A percentile compares a stretch with the other conserved stretches of the same genome.
phyloP scores from a whole-genome alignment of 2,329 filamentous ascomycete genomes.

The Didymosphaeria variabile region DNA sequence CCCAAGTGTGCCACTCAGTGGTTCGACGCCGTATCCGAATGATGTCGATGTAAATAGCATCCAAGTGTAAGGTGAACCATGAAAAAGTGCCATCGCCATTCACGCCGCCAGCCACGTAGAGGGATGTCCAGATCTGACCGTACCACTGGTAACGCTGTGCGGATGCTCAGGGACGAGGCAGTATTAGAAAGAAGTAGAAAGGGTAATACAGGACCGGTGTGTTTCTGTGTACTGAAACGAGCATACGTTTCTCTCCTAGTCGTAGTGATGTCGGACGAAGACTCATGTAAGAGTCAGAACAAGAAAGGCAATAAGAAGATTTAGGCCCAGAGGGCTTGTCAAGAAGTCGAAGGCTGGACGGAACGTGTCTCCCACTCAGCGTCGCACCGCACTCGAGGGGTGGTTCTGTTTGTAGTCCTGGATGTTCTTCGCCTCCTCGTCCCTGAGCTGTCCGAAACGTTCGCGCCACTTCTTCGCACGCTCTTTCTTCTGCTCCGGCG shows the following conservation, averaged over 20 bases:
- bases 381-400: constrained; percentile 20
- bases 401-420: constrained; percentile 34
- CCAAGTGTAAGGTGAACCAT: constrained; percentile 8
- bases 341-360: neutral
- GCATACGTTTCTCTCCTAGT: constrained; percentile 7
- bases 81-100: constrained; percentile 5
- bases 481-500: constrained; percentile 47
- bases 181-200: constrained; percentile 11
- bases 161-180: constrained; percentile 7
- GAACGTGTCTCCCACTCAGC: neutral
- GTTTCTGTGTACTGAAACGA: neutral
- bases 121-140: constrained; percentile 5
- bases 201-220: neutral
- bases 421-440: constrained; percentile 39
- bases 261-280: constrained; percentile 2
- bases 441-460: constrained; percentile 47
- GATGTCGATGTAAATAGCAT: constrained; percentile 11
- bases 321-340: neutral
- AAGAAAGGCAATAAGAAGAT: constrained; percentile 14
- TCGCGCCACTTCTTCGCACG: constrained; percentile 49
- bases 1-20: neutral
- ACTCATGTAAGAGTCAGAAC: constrained; percentile 9
- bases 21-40: constrained; percentile 4
- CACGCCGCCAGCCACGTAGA: neutral
- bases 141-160: constrained; percentile 3